These are phyloP conservation scores for Tetraselmis chui DNA, from an alignment of 139 green algal species.

Conservation along the genomic window DNA sequence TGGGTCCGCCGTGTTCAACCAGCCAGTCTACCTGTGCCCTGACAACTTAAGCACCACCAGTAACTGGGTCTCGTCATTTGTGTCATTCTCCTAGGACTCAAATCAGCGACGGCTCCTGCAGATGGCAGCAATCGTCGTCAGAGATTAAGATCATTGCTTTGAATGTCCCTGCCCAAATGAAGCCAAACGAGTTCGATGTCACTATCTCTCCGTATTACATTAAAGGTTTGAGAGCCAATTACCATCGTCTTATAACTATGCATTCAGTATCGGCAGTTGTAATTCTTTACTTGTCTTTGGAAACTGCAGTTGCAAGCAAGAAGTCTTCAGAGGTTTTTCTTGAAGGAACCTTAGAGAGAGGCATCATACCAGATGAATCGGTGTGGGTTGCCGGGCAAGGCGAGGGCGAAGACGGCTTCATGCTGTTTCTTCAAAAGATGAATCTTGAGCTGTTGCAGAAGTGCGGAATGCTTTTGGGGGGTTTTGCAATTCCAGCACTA, in stretches of 20 bases:
- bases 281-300: no score
- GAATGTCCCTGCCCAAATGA: conserved; percentile 17
- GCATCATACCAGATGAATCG: conserved; percentile 53
- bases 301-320: conserved; percentile 22
- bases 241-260: conserved; percentile 15
- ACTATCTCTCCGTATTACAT: conserved; percentile 21
- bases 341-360: conserved; percentile 51
- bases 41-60: no score
- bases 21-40: no score
- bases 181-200: conserved; percentile 17
- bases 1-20: no score
- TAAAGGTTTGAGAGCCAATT: conserved; percentile 7
- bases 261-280: no score
- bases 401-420: conserved; percentile 41
- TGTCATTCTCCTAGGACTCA: conserved; percentile 7
- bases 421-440: conserved; percentile 65
- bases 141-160: conserved; percentile 56
- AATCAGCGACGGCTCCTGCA: conserved; percentile 41
- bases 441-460: conserved; percentile 68
- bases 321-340: conserved; percentile 43
- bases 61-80: no score
- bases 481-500: no score
- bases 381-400: conserved; percentile 49
- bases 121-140: conserved; percentile 60
- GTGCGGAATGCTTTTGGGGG: no score